Base-by-base conservation (phyloP, 768 basidiomycete genomes). In the Termitomyces sp. region DNA sequence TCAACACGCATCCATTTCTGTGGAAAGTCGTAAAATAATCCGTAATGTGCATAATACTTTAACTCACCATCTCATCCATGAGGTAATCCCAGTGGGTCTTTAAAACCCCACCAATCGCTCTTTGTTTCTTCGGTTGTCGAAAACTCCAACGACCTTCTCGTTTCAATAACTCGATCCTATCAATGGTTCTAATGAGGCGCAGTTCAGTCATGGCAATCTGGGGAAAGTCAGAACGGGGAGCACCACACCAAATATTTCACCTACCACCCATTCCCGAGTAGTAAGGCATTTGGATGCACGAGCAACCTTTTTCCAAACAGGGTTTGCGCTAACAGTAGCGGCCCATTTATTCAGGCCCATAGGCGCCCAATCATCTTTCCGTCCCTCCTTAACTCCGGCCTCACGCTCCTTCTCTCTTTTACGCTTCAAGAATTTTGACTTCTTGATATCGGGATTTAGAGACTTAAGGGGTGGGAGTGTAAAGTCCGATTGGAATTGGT, bases 1-100 rank as follows among this genome's bases (percentile, higher is more conserved):
- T 99, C 97, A 37, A 84, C 83, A 27, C 93, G 89, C 84, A 99
- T 89, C 97, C 97, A 99, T 83, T 89, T 93, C 95, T 95, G 53
- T n/a, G 0, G 45, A 62, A 63, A 50, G 62, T 27, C 47, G 40
- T 43, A n/a, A 59, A 26, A 40, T 36, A 42, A n/a, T 14, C 2
- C 5, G 1, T 14, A 10, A 13, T 32, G 5, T 46, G 18, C 9
- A 45, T 65, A 33, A 43, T 18, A 40, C 52, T 37, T 26, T 30
- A 20, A 75, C 82, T 64, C 55, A 92, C 93, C 94, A 98, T 94
- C 73, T 99, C 97, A 60, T 98, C 96, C 71, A 99, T 73, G 34
- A 99, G 78, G 71, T 95, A 91, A 69, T 98, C 97, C 93, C 93
- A 95, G 67, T 98, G 94, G 0, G 88, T 85, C 73, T 95, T 97